phyloP scores from a whole-genome alignment of 2,329 filamentous ascomycete genomes.

The Aspergillus piperis region DNA sequence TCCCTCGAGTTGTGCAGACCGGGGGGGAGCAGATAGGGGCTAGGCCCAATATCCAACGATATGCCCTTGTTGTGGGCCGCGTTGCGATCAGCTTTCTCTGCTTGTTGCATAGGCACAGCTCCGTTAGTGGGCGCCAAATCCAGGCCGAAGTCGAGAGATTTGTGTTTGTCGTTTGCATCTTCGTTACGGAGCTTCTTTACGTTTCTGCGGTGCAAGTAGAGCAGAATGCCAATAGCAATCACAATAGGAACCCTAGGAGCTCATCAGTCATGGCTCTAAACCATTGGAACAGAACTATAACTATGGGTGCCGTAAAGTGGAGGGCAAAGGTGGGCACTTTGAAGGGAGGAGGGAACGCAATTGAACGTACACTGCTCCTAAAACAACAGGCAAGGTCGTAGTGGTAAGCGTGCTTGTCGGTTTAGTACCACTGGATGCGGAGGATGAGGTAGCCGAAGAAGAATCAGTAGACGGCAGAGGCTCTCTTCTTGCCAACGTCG shows the following conservation, averaged over 20 bases:
- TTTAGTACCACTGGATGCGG: slow-evolving; percentile 46
- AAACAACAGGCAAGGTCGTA: slow-evolving; percentile 66
- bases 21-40: slow-evolving; percentile 91
- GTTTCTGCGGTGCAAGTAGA: slow-evolving; percentile 79
- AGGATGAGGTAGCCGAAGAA: slow-evolving; percentile 11
- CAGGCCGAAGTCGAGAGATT: slow-evolving; percentile 89
- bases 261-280: slow-evolving; percentile 24
- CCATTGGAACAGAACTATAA: neutral
- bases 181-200: slow-evolving; percentile 70
- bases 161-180: slow-evolving; percentile 83
- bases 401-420: slow-evolving; percentile 54
- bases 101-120: slow-evolving; percentile 58
- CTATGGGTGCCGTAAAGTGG: neutral
- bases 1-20: slow-evolving; percentile 76
- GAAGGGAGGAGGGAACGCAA: neutral
- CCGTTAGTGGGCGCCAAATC: slow-evolving; percentile 50
- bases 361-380: slow-evolving; percentile 67
- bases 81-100: slow-evolving; percentile 42
- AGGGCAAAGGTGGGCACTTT: neutral
- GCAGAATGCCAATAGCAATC: slow-evolving; percentile 64
- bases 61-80: slow-evolving; percentile 51
- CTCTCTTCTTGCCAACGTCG: slow-evolving; percentile 33
- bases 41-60: slow-evolving; percentile 64
- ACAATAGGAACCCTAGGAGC: slow-evolving; percentile 70
- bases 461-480: slow-evolving; percentile 22